Evolutionary conservation across 495 filamentous ascomycete species (phyloP), one percentile per base, ranked within the genome.

Genomic region (Chaetomium cochliodes): DNA sequence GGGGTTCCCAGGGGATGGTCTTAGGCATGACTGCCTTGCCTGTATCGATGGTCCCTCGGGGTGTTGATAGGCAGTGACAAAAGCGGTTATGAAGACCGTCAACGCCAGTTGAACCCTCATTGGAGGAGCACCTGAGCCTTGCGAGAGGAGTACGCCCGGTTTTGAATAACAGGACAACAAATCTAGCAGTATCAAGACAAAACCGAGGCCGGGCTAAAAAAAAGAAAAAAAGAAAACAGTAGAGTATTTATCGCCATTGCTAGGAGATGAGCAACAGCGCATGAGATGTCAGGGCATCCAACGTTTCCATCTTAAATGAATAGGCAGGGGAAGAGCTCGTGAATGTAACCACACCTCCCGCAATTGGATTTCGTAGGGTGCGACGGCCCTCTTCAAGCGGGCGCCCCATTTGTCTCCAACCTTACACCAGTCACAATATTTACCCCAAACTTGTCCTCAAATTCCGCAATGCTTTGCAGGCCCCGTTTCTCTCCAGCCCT

Each of bases 21-120:
- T 39, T 23, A 55, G 39, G 20, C 53, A 58, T 39, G 54, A 44
- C 16, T 63, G 60, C 47, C 60, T 62, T 18, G 20, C 9, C 5
- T 63, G n/a, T 37, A 58, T 26, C 7, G 15, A 37, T 16, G 11
- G 13, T 5, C 7, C 23, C 11, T 30, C 55, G 18, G 33, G 33
- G 18, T 12, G 28, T 26, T 46, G 46, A 7, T 25, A 2, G 7
- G 37, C 22, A 11, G 55, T 37, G 20, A 28, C 26, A 15, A 2
- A 52, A n/a, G 30, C 26, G 13, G 26, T 25, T 3, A 9, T 47
- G 3, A 62, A 20, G 30, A 23, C 37, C 50, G 39, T 51, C 0
- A 30, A 16, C 15, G 39, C 26, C 2, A 56, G 22, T 22, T 9
- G n/a, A 9, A 33, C 7, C 50, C 12, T 59, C 57, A 59, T 59